Evolutionary conservation across 73 alveolate species (phyloP).

Genomic region (Tetrahymena thermophila): DNA sequence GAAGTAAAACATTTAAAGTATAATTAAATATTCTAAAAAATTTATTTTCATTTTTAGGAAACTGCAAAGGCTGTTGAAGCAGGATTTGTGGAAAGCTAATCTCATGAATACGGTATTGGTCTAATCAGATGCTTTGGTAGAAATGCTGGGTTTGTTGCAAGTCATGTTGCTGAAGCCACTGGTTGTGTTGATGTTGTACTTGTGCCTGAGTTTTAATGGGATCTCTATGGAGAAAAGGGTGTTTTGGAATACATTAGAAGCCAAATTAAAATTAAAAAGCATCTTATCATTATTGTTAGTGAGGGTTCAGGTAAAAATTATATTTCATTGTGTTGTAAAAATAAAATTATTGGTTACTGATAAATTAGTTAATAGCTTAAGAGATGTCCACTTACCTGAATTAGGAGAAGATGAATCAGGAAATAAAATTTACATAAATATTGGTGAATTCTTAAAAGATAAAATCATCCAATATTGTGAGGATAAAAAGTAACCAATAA

Average conservation of each 20-base stretch:
- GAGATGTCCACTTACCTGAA: slow-evolving; percentile 37
- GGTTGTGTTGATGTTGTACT: slow-evolving; percentile 80
- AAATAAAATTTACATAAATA: slow-evolving; percentile 63
- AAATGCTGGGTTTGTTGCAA: slow-evolving; percentile 82
- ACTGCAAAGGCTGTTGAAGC: slow-evolving; percentile 63
- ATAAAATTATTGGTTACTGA: neutral
- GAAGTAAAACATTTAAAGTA: neutral
- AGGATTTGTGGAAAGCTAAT: slow-evolving; percentile 78
- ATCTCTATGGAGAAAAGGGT: slow-evolving; percentile 77
- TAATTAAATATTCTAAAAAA: neutral
- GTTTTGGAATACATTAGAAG: slow-evolving; percentile 57
- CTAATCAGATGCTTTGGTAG: slow-evolving; percentile 71
- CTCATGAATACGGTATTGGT: slow-evolving; percentile 70
- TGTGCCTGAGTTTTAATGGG: slow-evolving; percentile 78
- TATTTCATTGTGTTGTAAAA: neutral
- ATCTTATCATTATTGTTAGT: slow-evolving; percentile 64
- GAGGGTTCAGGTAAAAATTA: slow-evolving; percentile 72
- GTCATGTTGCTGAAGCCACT: slow-evolving; percentile 67
- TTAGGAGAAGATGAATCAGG: slow-evolving; percentile 65
- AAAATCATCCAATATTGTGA: slow-evolving; percentile 58
- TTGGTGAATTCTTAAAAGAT: slow-evolving; percentile 68
- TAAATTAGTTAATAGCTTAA: neutral
- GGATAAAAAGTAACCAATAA: slow-evolving; percentile 62
- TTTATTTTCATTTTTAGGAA: slow-evolving; percentile 27
- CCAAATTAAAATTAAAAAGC: slow-evolving; percentile 60